Evolutionary conservation across 495 filamentous ascomycete species (phyloP), one percentile per base, ranked within the genome.

Genomic region (Hypoxylon cercidicola): DNA sequence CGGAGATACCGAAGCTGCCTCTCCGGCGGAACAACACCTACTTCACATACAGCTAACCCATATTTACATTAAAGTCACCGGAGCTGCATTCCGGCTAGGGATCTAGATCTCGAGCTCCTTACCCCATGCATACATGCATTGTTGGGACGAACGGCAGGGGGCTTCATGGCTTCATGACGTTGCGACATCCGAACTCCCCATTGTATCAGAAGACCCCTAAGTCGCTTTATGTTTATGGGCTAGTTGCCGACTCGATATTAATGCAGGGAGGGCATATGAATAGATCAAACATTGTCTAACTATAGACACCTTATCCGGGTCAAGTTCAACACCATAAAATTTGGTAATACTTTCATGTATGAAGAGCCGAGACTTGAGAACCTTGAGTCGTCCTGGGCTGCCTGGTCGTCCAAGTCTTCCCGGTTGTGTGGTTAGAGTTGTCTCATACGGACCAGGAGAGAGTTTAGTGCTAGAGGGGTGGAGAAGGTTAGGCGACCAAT

Each of bases 401-500:
- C n/a, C n/a, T n/a, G n/a, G 21, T 50, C 20, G 21, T 8, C 8
- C 8, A n/a, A 47, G 7, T 28, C 25, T 34, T 51, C 48, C 57
- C 57, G 57, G 46, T 48, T 5, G 35, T 37, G 25, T 28, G 57
- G 57, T 60, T 53, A 25, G 19, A 25, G 16, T 45, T 53, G 57
- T 60, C 40, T 46, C 28, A 51, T 51, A 58, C 58, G 53, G 58
- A 51, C 43, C 58, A 54, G 49, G 18, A 7, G 23, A 35, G 13
- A 21, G 47, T 47, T 47, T 55, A 55, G 32, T 46, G 45, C 15
- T 19, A 44, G 25, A 23, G 43, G 48, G 18, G 47, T 10, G 44
- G 44, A 12, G 18, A 28, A 45, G 44, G 55, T 46, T 60, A 66
- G 62, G 62, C 62, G 62, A 47, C 62, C 56, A 66, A 66, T 66